Conservation (phyloP, 805 yeast species). For the Candida succiphila region DNA sequence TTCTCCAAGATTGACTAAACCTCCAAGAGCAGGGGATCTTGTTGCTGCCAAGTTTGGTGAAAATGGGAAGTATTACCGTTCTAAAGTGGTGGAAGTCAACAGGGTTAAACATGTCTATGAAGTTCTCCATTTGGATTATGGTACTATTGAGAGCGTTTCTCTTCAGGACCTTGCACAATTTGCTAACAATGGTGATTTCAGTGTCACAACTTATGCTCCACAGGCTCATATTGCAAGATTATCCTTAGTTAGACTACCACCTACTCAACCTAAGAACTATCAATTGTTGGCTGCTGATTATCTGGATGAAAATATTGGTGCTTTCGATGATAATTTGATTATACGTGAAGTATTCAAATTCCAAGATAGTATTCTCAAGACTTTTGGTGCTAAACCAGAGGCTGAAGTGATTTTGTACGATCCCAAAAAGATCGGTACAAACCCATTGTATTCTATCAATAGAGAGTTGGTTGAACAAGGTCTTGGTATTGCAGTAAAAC, state of each 20-base stretch:
- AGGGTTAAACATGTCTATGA: constrained; percentile 31
- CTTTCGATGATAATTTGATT: constrained; percentile 44
- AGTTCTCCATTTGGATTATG: constrained; percentile 55
- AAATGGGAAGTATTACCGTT: constrained; percentile 50
- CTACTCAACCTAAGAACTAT: constrained; percentile 44
- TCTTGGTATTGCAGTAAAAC: constrained; percentile 42
- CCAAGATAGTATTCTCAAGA: no score
- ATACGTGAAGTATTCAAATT: constrained; percentile 38
- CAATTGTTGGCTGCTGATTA: constrained; percentile 41
- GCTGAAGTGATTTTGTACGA: constrained; percentile 46
- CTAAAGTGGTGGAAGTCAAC: constrained; percentile 37
- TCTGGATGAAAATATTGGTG: constrained; percentile 42
- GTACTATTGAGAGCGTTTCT: constrained; percentile 38
- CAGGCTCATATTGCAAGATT: constrained; percentile 49
- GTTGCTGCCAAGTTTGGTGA: constrained; percentile 46
- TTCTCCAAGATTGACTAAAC: constrained; percentile 21
- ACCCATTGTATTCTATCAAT: constrained; percentile 51
- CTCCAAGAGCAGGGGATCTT: constrained; percentile 42
- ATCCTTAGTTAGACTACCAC: constrained; percentile 48
- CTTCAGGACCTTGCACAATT: constrained; percentile 37
- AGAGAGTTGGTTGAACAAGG: constrained; percentile 49
- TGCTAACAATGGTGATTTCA: constrained; percentile 43
- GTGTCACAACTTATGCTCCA: constrained; percentile 28
- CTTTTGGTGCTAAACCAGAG: constrained; percentile 31
- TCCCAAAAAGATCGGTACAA: constrained; percentile 39